Evolutionary conservation across 148 eudicot genomes (phyloP), one percentile per base, ranked within the genome.

Genomic region (Pharnaceum exiguum): DNA sequence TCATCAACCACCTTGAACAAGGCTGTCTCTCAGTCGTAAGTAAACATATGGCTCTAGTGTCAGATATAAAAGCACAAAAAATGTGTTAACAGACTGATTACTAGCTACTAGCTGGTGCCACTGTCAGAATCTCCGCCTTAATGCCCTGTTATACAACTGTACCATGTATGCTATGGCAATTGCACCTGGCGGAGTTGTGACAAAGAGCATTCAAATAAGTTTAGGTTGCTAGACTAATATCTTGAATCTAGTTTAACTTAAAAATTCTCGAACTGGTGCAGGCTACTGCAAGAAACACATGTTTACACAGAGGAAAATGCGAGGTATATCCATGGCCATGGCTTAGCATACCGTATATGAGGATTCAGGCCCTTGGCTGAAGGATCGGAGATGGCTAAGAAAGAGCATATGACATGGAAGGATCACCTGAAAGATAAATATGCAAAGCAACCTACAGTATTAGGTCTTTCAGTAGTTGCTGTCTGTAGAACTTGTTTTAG

Each of bases 301-400:
- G 84, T 87, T 10, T 87, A 87, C 60, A 70, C 90, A 0, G 85
- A 83, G 74, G 89, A 79, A 19, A 73, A 68, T 55, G 95, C 95
- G 32, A 83, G 87, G 74, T 83, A 78, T 57, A 46, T 87, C 52
- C 77, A 79, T 57, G 95, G 87, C 2, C 95, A 79, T 39, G 95
- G 89, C 12, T 54, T 85, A 4, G 80, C 77, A 12, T 70, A 51
- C 21, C 79, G 78, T 35, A 25, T 46, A 47, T 81, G 62, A 75
- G 49, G 24, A 45, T 18, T 47, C 26, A 48, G 42, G 31, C 59
- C 53, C 57, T 17, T 37, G 3, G 45, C 48, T 46, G 45, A 55
- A 23, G 45, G 21, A 15, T 35, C 7, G 9, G 28, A 48, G 16
- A 45, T 60, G 18, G 7, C 46, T 10, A 21, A 10, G 30, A 3